Percentiles rank a stretch among this genome's conserved stretches.
phyloP scores from a whole-genome alignment of 331 rosid species.

The Phaseolus coccineus region DNA sequence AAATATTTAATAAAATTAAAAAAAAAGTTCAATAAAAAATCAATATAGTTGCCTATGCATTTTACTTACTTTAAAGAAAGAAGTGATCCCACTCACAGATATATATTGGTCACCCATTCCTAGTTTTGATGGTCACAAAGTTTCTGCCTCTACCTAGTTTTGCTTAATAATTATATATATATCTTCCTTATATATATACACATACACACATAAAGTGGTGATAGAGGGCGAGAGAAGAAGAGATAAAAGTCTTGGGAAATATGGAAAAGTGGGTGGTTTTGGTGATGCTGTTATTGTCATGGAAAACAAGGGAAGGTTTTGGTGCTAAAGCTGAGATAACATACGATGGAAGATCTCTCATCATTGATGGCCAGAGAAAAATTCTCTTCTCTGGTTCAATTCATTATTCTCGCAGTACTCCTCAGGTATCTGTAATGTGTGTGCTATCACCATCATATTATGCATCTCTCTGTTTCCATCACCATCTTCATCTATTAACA shows the following conservation, averaged over 20 bases:
- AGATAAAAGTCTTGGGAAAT: not conserved
- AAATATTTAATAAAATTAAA: too few species aligned
- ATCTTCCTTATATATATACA: too few species aligned
- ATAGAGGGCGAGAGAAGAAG: not conserved
- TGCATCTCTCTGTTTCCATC: not conserved
- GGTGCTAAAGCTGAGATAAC: slow-evolving; percentile 48
- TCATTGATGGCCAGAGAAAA: slow-evolving; percentile 59
- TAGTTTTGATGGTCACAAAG: too few species aligned
- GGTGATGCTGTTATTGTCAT: not conserved
- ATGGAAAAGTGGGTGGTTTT: slow-evolving; percentile 45
- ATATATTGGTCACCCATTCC: too few species aligned
- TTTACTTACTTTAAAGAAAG: too few species aligned
- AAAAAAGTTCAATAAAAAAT: too few species aligned
- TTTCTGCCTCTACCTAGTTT: too few species aligned
- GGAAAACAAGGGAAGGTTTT: not conserved
- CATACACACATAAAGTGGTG: not conserved
- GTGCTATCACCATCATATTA: not conserved
- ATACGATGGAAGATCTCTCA: slow-evolving; percentile 75
- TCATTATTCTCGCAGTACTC: slow-evolving; percentile 86
- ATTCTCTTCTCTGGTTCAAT: slow-evolving; percentile 76
- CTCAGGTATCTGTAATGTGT: slow-evolving; percentile 49
- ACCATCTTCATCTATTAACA: too few species aligned
- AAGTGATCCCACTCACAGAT: too few species aligned
- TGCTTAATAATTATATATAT: too few species aligned
- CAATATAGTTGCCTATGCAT: too few species aligned